Percentiles rank a stretch among this genome's conserved stretches.
Conservation (phyloP, 2,329 filamentous ascomycete species). For the Bipolaris zeicola region DNA sequence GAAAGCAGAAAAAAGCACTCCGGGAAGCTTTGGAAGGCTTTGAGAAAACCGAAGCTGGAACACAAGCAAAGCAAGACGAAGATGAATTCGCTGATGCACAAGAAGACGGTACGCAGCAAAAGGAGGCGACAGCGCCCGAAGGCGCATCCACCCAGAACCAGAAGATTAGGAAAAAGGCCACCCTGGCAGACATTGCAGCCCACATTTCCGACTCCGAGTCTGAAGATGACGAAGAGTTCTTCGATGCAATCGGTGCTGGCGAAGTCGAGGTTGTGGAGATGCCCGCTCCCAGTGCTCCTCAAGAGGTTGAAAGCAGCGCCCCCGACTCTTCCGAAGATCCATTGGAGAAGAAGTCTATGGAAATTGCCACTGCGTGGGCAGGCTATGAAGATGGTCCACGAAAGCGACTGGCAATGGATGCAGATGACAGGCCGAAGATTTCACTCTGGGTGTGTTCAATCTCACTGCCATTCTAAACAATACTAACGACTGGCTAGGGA, state of each 20-base stretch:
- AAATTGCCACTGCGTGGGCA: conserved; percentile 78
- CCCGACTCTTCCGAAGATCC: conserved; percentile 52
- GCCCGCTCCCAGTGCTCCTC: conserved; percentile 51
- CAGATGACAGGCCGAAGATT: conserved; percentile 90
- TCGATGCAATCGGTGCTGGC: conserved; percentile 93
- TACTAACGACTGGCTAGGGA: conserved; percentile 61
- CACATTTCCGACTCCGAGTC: conserved; percentile 72
- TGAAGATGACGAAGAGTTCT: conserved; percentile 88
- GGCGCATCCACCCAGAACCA: conserved; percentile 21
- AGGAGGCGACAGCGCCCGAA: conserved; percentile 23
- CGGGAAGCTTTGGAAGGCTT: conserved; percentile 77
- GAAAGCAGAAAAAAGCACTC: conserved; percentile 84
- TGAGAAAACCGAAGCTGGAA: conserved; percentile 28
- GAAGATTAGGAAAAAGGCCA: conserved; percentile 63
- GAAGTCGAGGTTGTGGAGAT: conserved; percentile 81
- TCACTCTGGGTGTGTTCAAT: conserved; percentile 78
- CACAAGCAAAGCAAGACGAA: conserved; percentile 25
- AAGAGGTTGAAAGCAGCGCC: conserved; percentile 43
- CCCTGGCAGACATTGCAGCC: conserved; percentile 71
- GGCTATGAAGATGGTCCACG: conserved; percentile 92
- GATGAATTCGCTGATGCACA: conserved; percentile 43
- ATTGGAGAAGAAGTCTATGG: conserved; percentile 58
- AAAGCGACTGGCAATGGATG: conserved; percentile 81
- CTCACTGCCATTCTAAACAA: neutral
- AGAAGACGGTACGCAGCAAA: conserved; percentile 45